These are phyloP conservation scores for Escovopsis sp. DNA, from an alignment of 2,329 filamentous ascomycete genomes.

Conservation along the genomic window DNA sequence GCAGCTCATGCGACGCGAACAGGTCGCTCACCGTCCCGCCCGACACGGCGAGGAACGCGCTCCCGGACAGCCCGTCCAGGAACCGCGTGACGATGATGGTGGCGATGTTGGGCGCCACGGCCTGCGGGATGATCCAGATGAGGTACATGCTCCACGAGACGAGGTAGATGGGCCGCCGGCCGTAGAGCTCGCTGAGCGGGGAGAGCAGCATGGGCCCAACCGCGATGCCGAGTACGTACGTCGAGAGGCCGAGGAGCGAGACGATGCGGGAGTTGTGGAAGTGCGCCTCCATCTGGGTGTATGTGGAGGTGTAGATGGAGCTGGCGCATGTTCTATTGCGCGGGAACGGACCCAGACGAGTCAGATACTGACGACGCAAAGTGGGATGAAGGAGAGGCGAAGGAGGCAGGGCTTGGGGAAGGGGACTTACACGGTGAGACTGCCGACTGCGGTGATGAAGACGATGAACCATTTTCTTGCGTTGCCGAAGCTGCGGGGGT, in stretches of 20 bases:
- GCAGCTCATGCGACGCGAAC: conserved; percentile 53
- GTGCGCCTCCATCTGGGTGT: conserved; percentile 59
- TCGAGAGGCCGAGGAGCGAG: conserved; percentile 65
- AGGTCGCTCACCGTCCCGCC: conserved; percentile 78
- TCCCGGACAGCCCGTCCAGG: conserved; percentile 58
- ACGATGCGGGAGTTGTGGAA: conserved; percentile 58
- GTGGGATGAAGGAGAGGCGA: neutral
- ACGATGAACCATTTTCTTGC: conserved; percentile 70
- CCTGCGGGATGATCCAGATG: conserved; percentile 69
- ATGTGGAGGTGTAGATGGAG: conserved; percentile 81
- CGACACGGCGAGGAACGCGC: conserved; percentile 56
- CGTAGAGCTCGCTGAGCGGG: conserved; percentile 64
- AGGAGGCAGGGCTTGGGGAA: neutral
- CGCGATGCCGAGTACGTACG: conserved; percentile 66
- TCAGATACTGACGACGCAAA: too few species aligned
- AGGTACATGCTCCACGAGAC: conserved; percentile 59
- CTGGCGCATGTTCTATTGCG: conserved; percentile 57
- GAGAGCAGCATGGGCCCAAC: conserved; percentile 48
- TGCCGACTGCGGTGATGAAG: conserved; percentile 55
- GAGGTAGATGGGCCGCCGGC: conserved; percentile 68
- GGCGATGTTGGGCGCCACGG: conserved; percentile 65
- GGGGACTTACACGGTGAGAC: conserved; percentile 64
- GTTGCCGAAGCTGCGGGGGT: conserved; percentile 53
- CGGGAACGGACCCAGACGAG: too few species aligned
- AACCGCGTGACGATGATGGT: conserved; percentile 70